Conservation (phyloP, 345 rosid genomes). For the Gossypium longicalyx region DNA sequence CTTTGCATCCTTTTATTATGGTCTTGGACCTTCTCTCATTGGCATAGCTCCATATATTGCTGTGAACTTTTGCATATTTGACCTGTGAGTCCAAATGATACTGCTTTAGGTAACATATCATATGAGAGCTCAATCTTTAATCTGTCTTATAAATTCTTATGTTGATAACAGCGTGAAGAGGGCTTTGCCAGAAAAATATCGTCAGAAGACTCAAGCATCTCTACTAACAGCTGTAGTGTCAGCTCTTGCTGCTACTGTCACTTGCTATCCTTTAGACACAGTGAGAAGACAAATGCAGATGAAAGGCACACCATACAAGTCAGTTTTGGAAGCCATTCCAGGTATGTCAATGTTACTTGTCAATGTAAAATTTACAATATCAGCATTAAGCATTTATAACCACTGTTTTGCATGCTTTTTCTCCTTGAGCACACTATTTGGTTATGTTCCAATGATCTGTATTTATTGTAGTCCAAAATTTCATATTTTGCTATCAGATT, state of each 20-base stretch:
- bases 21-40: slow-evolving; percentile 92
- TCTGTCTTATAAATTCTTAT: background rate
- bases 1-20: slow-evolving; percentile 72
- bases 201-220: slow-evolving; percentile 70
- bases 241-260: slow-evolving; percentile 77
- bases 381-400: background rate
- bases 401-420: background rate
- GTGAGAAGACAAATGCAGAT: slow-evolving; percentile 98
- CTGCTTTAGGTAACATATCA: background rate
- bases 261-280: slow-evolving; percentile 96
- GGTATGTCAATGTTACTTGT: slow-evolving; percentile 33
- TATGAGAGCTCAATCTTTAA: background rate
- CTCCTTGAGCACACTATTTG: background rate
- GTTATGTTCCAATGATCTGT: background rate
- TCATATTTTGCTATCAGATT: background rate
- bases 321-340: slow-evolving; percentile 77
- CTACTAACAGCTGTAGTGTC: slow-evolving; percentile 79
- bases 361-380: background rate
- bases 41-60: slow-evolving; percentile 98
- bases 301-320: slow-evolving; percentile 81
- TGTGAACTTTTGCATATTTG: slow-evolving; percentile 86
- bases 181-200: slow-evolving; percentile 77
- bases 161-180: slow-evolving; percentile 70
- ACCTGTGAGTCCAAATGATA: slow-evolving; percentile 56
- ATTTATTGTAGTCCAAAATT: background rate